Percentiles rank a stretch among this genome's conserved stretches.
These are phyloP conservation scores for Candida vaughaniae DNA, from an alignment of 805 yeast species.

Conservation along the genomic window DNA sequence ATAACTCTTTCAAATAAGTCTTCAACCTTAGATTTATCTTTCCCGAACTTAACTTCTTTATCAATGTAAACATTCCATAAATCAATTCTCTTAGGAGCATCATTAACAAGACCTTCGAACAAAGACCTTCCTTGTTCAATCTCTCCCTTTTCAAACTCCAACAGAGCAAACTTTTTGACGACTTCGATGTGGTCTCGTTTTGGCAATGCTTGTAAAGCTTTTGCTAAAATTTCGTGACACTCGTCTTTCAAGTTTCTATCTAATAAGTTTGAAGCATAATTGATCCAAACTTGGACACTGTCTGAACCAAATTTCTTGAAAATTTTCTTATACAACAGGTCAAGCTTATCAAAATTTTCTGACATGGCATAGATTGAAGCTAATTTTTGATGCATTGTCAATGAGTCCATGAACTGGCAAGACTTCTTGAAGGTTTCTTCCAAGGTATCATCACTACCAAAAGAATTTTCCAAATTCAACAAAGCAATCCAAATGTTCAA, in stretches of 20 bases:
- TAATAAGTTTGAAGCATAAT: slow-evolving; percentile 74
- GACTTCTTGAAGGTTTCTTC: slow-evolving; percentile 81
- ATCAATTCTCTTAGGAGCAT: slow-evolving; percentile 89
- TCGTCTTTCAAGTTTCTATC: slow-evolving; percentile 55
- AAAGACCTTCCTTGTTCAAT: slow-evolving; percentile 92
- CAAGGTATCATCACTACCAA: slow-evolving; percentile 81
- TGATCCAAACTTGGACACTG: slow-evolving; percentile 71
- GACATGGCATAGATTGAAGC: slow-evolving; percentile 73
- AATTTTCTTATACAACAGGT: slow-evolving; percentile 60
- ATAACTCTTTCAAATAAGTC: slow-evolving; percentile 81
- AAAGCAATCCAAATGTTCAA: slow-evolving; percentile 95
- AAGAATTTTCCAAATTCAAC: slow-evolving; percentile 88
- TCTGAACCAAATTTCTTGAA: slow-evolving; percentile 72
- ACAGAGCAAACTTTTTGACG: slow-evolving; percentile 83
- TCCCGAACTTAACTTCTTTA: slow-evolving; percentile 73
- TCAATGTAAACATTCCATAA: slow-evolving; percentile 95
- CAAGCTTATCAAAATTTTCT: slow-evolving; percentile 71
- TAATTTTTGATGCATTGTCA: slow-evolving; percentile 75
- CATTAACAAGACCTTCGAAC: slow-evolving; percentile 87
- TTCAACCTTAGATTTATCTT: slow-evolving; percentile 66
- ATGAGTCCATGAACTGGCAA: slow-evolving; percentile 88
- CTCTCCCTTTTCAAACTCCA: slow-evolving; percentile 86
- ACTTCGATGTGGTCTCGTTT: slow-evolving; percentile 74
- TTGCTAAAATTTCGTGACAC: slow-evolving; percentile 72
- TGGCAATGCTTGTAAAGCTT: slow-evolving; percentile 68